Evolutionary conservation across 805 yeast genomes (phyloP).

Genomic region (Limtongia smithiae): DNA sequence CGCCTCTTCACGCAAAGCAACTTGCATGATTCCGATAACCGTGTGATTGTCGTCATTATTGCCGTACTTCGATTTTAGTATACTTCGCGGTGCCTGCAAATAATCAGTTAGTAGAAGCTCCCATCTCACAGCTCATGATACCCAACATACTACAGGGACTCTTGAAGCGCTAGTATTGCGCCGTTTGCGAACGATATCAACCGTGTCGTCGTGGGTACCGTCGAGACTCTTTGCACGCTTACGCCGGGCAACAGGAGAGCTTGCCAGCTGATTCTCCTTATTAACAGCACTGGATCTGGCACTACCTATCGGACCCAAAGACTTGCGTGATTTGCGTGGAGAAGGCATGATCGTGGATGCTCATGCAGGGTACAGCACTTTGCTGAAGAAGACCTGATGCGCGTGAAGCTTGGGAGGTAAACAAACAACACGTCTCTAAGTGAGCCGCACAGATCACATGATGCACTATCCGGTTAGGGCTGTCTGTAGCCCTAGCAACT

Average conservation of each 20-base stretch:
- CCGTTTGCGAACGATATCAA: conserved; percentile 14
- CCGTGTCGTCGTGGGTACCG: conserved; percentile 15
- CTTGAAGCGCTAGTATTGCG: background rate
- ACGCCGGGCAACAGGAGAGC: background rate
- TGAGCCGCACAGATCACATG: background rate
- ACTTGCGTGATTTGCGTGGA: conserved; percentile 17
- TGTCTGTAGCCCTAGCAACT: background rate
- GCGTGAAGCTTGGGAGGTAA: conserved; percentile 6
- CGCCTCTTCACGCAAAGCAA: conserved; percentile 20
- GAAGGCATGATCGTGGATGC: background rate
- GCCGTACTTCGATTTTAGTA: conserved; percentile 37
- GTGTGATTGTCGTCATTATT: conserved; percentile 37
- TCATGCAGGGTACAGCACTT: too few species aligned
- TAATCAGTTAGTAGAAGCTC: too few species aligned
- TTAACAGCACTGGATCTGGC: background rate
- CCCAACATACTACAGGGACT: background rate
- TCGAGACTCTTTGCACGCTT: conserved; percentile 27
- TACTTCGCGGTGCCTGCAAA: conserved; percentile 39
- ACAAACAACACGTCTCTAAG: conserved; percentile 3
- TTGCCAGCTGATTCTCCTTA: conserved; percentile 12
- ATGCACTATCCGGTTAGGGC: background rate
- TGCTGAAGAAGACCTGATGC: too few species aligned
- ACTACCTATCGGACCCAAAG: conserved; percentile 11
- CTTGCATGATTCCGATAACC: conserved; percentile 40
- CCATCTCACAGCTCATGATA: too few species aligned